Evolutionary conservation across 176 grass and related monocot genomes (phyloP).

Genomic region (Poa annua): DNA sequence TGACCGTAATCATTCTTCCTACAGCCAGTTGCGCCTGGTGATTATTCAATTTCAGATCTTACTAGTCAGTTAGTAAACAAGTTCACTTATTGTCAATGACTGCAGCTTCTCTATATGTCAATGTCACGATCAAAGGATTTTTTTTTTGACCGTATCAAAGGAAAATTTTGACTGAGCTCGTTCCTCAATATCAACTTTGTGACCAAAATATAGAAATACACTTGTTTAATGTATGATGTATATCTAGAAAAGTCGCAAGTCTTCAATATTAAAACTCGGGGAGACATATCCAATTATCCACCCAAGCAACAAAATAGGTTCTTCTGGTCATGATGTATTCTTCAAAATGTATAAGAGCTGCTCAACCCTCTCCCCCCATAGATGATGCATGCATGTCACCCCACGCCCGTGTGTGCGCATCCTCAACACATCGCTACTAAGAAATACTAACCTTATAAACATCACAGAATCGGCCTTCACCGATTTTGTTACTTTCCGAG

Average conservation of each 20-base stretch:
- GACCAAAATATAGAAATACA: too few species aligned
- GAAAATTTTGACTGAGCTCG: too few species aligned
- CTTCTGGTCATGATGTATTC: too few species aligned
- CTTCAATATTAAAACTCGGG: background rate
- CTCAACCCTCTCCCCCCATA: background rate
- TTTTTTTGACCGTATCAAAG: too few species aligned
- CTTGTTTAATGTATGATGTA: background rate
- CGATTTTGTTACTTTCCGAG: conserved; percentile 32
- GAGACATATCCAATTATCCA: too few species aligned
- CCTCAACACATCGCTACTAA: background rate
- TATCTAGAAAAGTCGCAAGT: background rate
- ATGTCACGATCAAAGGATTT: background rate
- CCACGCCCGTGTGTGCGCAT: too few species aligned
- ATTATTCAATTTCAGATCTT: background rate
- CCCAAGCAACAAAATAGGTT: too few species aligned
- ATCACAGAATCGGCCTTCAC: conserved; percentile 26
- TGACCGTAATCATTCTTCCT: background rate
- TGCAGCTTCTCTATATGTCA: background rate
- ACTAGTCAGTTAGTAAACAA: background rate
- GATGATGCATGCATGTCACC: background rate
- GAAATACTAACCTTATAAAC: conserved; percentile 29
- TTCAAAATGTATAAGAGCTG: background rate
- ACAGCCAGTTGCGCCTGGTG: background rate
- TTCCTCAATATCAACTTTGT: too few species aligned
- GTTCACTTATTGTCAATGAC: background rate